Conservation (phyloP, 768 basidiomycete species). For the Neoboletus brunneissimus region DNA sequence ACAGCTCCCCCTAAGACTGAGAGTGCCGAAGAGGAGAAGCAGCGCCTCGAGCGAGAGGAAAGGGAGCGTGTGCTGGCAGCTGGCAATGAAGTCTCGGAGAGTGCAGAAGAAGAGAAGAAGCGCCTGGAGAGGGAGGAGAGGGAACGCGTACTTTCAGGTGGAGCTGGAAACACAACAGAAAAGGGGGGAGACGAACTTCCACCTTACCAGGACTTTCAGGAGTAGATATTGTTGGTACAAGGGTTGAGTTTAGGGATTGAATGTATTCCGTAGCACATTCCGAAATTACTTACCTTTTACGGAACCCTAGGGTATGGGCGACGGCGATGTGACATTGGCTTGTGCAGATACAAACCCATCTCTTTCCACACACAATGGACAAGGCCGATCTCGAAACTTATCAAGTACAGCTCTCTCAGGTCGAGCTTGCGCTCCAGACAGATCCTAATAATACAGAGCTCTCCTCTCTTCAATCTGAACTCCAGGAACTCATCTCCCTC, state of each 20-base stretch:
- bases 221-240: slow-evolving; percentile 2
- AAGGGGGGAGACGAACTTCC: slow-evolving; percentile 38
- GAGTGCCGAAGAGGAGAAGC: slow-evolving; percentile 67
- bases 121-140: slow-evolving; percentile 64
- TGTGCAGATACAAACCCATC: background rate
- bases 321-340: background rate
- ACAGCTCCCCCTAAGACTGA: slow-evolving; percentile 36
- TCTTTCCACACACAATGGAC: slow-evolving; percentile 32
- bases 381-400: slow-evolving; percentile 84
- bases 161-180: slow-evolving; percentile 28
- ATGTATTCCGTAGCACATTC: background rate
- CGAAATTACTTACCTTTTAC: slow-evolving; percentile 15
- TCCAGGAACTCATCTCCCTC: slow-evolving; percentile 80
- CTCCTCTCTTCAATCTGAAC: slow-evolving; percentile 67
- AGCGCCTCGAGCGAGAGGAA: slow-evolving; percentile 51
- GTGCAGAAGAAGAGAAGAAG: slow-evolving; percentile 64
- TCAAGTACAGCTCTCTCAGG: slow-evolving; percentile 86
- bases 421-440: slow-evolving; percentile 71
- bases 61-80: slow-evolving; percentile 44
- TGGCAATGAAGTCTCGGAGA: slow-evolving; percentile 35
- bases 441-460: slow-evolving; percentile 78
- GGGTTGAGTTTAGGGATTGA: background rate
- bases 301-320: slow-evolving; percentile 10
- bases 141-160: slow-evolving; percentile 45
- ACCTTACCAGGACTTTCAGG: slow-evolving; percentile 41